phyloP scores from a whole-genome alignment of 2,329 filamentous ascomycete species.

The Davidsoniella eucalypti region DNA sequence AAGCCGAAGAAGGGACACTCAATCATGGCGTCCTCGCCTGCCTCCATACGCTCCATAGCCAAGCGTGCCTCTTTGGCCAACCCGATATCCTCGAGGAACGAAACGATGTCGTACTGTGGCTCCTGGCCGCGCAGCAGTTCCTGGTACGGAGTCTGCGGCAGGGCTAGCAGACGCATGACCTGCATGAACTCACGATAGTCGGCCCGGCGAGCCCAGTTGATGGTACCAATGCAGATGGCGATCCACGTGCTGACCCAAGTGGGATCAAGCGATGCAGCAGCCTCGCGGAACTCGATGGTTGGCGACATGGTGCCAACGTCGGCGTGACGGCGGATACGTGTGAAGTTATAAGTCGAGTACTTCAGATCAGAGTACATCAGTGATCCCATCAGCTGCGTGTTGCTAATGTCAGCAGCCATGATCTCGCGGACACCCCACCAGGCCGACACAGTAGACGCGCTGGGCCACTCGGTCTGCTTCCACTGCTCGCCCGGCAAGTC shows the following conservation, averaged over 20 bases:
- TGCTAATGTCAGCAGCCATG: slow-evolving; percentile 16
- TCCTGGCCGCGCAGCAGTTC: background rate
- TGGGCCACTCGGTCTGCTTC: background rate
- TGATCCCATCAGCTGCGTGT: slow-evolving; percentile 14
- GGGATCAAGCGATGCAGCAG: slow-evolving; percentile 20
- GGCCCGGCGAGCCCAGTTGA: slow-evolving; percentile 17
- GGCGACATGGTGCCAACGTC: background rate
- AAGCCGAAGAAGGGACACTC: background rate
- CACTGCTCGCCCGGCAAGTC: background rate
- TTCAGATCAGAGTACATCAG: slow-evolving; percentile 17
- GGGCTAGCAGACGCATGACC: slow-evolving; percentile 16
- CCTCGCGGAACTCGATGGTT: slow-evolving; percentile 25
- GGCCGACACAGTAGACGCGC: background rate
- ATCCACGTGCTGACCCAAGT: slow-evolving; percentile 22
- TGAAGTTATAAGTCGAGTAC: slow-evolving; percentile 5
- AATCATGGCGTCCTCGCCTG: background rate
- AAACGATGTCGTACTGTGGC: slow-evolving; percentile 21
- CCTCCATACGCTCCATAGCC: background rate
- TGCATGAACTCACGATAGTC: slow-evolving; percentile 19
- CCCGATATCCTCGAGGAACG: slow-evolving; percentile 22
- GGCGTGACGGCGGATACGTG: background rate
- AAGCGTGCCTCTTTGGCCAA: slow-evolving; percentile 18
- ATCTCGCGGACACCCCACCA: slow-evolving; percentile 17
- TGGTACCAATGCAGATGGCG: slow-evolving; percentile 20
- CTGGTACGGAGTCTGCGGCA: slow-evolving; percentile 14